A percentile compares a stretch with the other conserved stretches of the same genome.
These are phyloP conservation scores for Stropharia rugosoannulata DNA, from an alignment of 768 basidiomycete species.

Conservation along the genomic window DNA sequence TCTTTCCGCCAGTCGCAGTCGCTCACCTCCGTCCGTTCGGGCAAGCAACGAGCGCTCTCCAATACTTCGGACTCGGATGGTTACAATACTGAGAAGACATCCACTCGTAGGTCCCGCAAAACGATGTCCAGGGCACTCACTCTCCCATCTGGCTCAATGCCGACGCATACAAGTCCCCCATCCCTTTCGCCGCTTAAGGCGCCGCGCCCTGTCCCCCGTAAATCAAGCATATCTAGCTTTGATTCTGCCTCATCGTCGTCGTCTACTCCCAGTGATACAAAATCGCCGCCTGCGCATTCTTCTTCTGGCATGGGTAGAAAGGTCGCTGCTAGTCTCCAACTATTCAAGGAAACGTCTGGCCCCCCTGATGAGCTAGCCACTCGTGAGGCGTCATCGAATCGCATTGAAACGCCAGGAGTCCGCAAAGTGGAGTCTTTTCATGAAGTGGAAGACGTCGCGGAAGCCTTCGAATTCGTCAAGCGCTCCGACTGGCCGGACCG, in stretches of 20 bases:
- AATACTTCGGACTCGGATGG: conserved; percentile 43
- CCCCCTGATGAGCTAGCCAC: conserved; percentile 30
- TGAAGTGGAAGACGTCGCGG: conserved; percentile 57
- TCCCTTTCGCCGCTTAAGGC: conserved; percentile 28
- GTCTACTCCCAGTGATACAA: conserved; percentile 27
- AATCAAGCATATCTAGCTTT: conserved; percentile 31
- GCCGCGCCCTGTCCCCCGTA: conserved; percentile 30
- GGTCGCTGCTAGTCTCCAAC: conserved; percentile 77
- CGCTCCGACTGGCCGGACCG: conserved; percentile 85
- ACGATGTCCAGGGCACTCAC: conserved; percentile 37
- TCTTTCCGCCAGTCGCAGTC: conserved; percentile 28
- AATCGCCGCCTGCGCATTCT: conserved; percentile 25
- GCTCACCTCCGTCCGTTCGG: conserved; percentile 20
- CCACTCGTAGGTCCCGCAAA: conserved; percentile 26
- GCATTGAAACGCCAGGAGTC: conserved; percentile 24
- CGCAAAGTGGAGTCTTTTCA: conserved; percentile 34
- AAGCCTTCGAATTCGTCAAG: conserved; percentile 80
- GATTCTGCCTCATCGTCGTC: conserved; percentile 35
- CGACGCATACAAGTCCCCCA: conserved; percentile 25
- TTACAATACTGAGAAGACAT: conserved; percentile 41
- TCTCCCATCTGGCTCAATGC: conserved; percentile 28
- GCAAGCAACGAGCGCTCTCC: conserved; percentile 25
- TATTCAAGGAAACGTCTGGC: conserved; percentile 75
- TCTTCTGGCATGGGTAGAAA: conserved; percentile 69
- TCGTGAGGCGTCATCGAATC: conserved; percentile 28